These are phyloP conservation scores for Sphaerosporella brunnea DNA, from an alignment of 495 filamentous ascomycete genomes.

Conservation along the genomic window DNA sequence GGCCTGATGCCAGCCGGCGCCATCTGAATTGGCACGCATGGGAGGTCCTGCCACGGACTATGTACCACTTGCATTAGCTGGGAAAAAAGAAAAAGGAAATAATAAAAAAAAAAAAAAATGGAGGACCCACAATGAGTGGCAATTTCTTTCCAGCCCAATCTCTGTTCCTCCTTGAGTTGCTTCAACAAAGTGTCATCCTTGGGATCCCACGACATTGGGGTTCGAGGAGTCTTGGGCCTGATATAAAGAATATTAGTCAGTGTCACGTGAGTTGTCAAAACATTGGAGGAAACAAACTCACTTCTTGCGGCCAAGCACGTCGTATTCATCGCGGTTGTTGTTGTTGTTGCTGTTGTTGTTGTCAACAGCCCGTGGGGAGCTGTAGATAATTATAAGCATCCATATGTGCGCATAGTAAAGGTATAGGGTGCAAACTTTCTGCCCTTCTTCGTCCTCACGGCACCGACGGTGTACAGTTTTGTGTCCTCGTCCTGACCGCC, in stretches of 20 bases:
- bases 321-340: constrained; percentile 21
- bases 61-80: constrained; percentile 9
- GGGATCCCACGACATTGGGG: constrained; percentile 27
- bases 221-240: constrained; percentile 26
- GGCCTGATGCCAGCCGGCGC: constrained; percentile 26
- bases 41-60: constrained; percentile 23
- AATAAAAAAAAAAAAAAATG: not conserved
- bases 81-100: not conserved
- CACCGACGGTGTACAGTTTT: not conserved
- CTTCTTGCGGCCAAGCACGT: constrained; percentile 26
- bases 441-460: constrained; percentile 11
- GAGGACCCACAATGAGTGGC: constrained; percentile 24
- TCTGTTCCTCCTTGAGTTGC: constrained; percentile 26
- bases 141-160: constrained; percentile 27
- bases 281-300: constrained; percentile 6
- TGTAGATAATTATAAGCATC: constrained; percentile 6
- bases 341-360: constrained; percentile 12
- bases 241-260: constrained; percentile 4
- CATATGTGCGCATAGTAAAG: not conserved
- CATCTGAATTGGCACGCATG: constrained; percentile 27
- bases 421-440: constrained; percentile 19
- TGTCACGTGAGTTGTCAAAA: constrained; percentile 5
- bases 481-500: not conserved
- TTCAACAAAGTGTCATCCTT: constrained; percentile 25
- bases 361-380: constrained; percentile 20